Percentiles rank a stretch among this genome's conserved stretches.
Evolutionary conservation across 345 rosid genomes (phyloP).

Genomic region (Kernera saxatilis): DNA sequence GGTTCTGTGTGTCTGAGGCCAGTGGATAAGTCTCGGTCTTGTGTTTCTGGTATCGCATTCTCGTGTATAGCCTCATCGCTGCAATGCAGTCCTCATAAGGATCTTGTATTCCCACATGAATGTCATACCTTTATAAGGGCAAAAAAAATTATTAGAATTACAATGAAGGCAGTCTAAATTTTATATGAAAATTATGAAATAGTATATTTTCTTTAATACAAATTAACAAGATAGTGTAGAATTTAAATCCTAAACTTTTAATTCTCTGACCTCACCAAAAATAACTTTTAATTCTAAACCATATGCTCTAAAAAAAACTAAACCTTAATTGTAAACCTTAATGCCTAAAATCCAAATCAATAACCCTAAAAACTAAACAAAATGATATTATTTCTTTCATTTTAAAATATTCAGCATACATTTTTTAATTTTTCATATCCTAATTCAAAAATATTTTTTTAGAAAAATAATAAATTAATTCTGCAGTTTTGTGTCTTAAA

Average conservation of each 20-base stretch:
- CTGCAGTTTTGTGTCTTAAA: not conserved
- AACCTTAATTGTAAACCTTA: not conserved
- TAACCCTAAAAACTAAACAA: not conserved
- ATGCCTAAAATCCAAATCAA: not conserved
- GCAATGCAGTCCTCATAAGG: slow-evolving; percentile 82
- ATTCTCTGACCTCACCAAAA: not conserved
- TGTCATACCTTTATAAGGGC: slow-evolving; percentile 50
- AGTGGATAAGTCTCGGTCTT: slow-evolving; percentile 45
- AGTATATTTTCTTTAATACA: not conserved
- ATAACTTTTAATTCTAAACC: not conserved
- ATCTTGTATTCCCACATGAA: slow-evolving; percentile 63
- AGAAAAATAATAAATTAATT: not conserved
- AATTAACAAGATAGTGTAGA: not conserved
- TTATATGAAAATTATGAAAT: not conserved
- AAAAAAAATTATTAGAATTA: not conserved
- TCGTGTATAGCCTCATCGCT: slow-evolving; percentile 70
- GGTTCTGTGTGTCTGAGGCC: slow-evolving; percentile 62
- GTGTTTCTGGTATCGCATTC: slow-evolving; percentile 72
- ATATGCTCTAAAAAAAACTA: not conserved
- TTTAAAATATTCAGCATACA: not conserved
- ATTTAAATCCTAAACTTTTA: not conserved
- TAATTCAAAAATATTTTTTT: not conserved
- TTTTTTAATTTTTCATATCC: not conserved
- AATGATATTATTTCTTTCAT: not conserved
- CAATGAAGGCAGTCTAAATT: not conserved